Percentiles rank a stretch among this genome's conserved stretches.
Conservation (phyloP, 805 yeast species). For the Metschnikowia gruessii region DNA sequence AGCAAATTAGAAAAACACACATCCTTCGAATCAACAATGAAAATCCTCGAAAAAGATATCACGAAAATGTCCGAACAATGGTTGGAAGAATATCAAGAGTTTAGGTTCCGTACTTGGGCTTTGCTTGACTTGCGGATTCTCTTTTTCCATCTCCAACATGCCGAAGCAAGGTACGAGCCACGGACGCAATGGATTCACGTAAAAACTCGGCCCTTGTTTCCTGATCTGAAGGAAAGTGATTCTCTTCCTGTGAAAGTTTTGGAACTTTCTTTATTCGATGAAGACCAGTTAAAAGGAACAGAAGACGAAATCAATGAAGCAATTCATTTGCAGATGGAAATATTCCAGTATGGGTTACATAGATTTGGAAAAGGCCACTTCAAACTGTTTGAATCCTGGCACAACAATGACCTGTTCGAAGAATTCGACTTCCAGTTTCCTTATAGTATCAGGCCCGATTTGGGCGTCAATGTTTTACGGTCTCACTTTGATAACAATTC, state of each 20-base stretch:
- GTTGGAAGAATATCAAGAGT: too few relatives aligned
- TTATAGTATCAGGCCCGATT: not conserved
- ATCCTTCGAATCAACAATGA: too few relatives aligned
- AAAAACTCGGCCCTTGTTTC: not conserved
- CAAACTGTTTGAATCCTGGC: not conserved
- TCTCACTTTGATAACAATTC: too few relatives aligned
- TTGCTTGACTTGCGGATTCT: not conserved
- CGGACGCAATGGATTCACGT: slow-evolving; percentile 7
- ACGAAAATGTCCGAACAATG: too few relatives aligned
- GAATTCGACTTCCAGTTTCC: not conserved
- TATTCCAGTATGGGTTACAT: not conserved
- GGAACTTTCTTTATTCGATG: too few relatives aligned
- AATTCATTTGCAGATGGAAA: too few relatives aligned
- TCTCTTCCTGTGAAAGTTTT: not conserved
- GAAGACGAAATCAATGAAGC: not conserved
- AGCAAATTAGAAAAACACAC: too few relatives aligned
- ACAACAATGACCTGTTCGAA: not conserved
- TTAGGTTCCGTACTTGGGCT: too few relatives aligned
- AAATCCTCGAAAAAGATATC: too few relatives aligned
- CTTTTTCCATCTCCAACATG: not conserved
- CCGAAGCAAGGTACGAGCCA: slow-evolving; percentile 2
- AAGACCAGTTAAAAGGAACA: too few relatives aligned
- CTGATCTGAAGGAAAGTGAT: not conserved
- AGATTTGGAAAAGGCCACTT: not conserved
- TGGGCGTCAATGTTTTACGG: not conserved